phyloP scores from a whole-genome alignment of 495 filamentous ascomycete genomes.

The Xylaria curta region DNA sequence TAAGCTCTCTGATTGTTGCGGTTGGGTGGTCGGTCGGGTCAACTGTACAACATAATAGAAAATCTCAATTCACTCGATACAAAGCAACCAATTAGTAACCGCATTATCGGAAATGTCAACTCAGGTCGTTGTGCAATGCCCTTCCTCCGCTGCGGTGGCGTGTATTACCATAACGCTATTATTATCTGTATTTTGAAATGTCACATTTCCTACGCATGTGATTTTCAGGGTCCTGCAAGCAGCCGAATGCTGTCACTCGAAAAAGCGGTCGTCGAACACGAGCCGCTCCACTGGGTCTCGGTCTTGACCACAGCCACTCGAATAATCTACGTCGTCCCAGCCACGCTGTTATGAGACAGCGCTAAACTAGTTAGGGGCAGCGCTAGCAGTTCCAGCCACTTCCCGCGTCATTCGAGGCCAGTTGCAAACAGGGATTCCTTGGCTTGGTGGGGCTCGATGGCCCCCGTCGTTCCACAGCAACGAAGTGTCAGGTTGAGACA shows the following conservation, averaged over 20 bases:
- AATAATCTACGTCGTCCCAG: conserved; percentile 9
- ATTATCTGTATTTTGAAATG: neutral
- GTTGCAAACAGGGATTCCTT: neutral
- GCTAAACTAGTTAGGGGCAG: neutral
- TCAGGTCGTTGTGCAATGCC: neutral
- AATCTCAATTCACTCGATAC: neutral
- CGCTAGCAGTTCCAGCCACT: conserved; percentile 13
- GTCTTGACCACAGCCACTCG: conserved; percentile 1
- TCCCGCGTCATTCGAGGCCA: neutral
- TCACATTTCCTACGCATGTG: neutral
- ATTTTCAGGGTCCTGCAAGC: conserved; percentile 20
- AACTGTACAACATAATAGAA: neutral
- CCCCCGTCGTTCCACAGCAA: neutral
- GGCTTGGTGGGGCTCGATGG: conserved; percentile 7
- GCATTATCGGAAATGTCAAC: neutral
- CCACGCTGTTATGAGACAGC: conserved; percentile 12
- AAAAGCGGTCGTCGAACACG: conserved; percentile 6
- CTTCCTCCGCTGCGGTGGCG: neutral
- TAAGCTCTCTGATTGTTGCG: neutral
- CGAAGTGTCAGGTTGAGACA: conserved; percentile 3
- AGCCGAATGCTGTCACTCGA: neutral
- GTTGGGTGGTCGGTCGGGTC: neutral
- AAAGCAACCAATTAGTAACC: neutral
- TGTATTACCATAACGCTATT: neutral
- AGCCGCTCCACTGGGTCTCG: conserved; percentile 12